A percentile compares a stretch with the other conserved stretches of the same genome.
Evolutionary conservation across 2,329 filamentous ascomycete species (phyloP).

Genomic region (Sphaerulina populicola): DNA sequence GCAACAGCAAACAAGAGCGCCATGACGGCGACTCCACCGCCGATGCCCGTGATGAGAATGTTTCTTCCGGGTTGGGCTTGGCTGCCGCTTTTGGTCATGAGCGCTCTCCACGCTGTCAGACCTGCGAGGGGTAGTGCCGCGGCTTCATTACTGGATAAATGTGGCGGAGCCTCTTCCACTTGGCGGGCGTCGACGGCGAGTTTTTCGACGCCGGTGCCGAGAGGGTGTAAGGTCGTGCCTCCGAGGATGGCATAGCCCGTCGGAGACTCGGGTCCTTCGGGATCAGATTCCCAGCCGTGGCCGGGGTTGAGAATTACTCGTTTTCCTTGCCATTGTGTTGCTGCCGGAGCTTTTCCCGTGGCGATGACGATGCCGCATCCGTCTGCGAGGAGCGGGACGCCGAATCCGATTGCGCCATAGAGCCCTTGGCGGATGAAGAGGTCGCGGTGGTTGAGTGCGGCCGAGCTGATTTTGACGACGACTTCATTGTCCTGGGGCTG

Average conservation of each 20-base stretch:
- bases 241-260: constrained; percentile 58
- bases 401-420: constrained; percentile 78
- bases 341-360: constrained; percentile 49
- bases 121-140: constrained; percentile 80
- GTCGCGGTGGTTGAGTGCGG: constrained; percentile 88
- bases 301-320: constrained; percentile 71
- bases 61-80: constrained; percentile 59
- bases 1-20: constrained; percentile 71
- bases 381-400: constrained; percentile 70
- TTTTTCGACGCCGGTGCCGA: constrained; percentile 69
- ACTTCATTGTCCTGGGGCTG: constrained; percentile 54
- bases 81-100: constrained; percentile 63
- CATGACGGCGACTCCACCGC: constrained; percentile 81
- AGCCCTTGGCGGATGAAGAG: constrained; percentile 88
- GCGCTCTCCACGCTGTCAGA: constrained; percentile 77
- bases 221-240: constrained; percentile 54
- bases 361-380: constrained; percentile 66
- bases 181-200: constrained; percentile 61
- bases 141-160: constrained; percentile 64
- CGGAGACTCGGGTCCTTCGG: constrained; percentile 62
- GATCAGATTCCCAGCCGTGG: constrained; percentile 64
- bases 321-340: constrained; percentile 52
- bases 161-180: constrained; percentile 64
- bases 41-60: constrained; percentile 81
- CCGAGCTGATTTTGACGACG: constrained; percentile 66